Evolutionary conservation across 2,329 filamentous ascomycete genomes (phyloP).

Genomic region (Epichloe aotearoae): DNA sequence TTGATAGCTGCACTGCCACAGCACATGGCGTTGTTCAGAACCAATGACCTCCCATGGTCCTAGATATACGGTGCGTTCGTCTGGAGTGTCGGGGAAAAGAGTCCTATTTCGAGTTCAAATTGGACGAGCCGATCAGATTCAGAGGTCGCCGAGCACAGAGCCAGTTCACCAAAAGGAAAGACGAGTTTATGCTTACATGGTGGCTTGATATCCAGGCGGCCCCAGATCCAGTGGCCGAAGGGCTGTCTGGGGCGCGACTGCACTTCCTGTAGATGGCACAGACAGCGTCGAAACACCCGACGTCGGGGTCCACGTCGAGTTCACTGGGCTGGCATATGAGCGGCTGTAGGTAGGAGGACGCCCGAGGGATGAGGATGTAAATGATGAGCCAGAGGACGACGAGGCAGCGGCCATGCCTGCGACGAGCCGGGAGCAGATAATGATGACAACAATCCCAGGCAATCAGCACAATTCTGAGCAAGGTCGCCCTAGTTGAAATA

Average conservation of each 20-base stretch:
- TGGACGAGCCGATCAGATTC: constrained; percentile 9
- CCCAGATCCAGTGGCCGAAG: constrained; percentile 35
- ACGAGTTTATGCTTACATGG: constrained; percentile 27
- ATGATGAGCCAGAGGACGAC: constrained; percentile 36
- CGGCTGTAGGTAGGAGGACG: constrained; percentile 28
- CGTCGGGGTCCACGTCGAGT: constrained; percentile 33
- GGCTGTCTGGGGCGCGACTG: constrained; percentile 22
- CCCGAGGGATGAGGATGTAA: constrained; percentile 31
- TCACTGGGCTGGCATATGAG: constrained; percentile 28
- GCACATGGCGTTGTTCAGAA: constrained; percentile 32
- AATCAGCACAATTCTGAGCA: neutral
- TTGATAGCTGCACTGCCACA: constrained; percentile 40
- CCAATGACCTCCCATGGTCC: constrained; percentile 40
- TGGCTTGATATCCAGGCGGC: constrained; percentile 40
- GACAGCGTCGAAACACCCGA: constrained; percentile 31
- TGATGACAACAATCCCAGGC: neutral
- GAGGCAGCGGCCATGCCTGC: constrained; percentile 23
- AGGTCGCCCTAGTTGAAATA: neutral
- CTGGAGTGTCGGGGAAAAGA: constrained; percentile 35
- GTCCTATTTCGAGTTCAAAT: constrained; percentile 20
- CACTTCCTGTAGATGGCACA: constrained; percentile 24
- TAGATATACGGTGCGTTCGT: constrained; percentile 37
- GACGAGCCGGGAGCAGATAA: neutral
- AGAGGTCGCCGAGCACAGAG: neutral
- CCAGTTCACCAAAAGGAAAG: neutral